Evolutionary conservation across 192 early-diverging fungal species (phyloP), one percentile per base, ranked within the genome.

Genomic region (Coemansia sp.): DNA sequence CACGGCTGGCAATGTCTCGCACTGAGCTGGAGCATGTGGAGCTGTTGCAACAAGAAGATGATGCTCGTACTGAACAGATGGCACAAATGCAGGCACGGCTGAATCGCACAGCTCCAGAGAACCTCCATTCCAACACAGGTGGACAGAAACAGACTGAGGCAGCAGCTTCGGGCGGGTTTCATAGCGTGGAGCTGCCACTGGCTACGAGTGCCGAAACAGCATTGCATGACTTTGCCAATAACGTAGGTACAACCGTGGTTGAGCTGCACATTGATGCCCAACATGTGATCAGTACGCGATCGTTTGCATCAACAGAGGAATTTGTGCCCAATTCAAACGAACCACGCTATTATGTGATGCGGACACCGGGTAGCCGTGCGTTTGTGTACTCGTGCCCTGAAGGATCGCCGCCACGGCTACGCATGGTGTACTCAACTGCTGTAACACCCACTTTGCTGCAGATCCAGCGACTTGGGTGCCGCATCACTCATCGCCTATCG

Each of bases 401-500:
- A 18, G 31, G 50, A 3, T 75, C 72, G 12, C 59, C 65, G 12
- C 72, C 79, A 26, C 74, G 73, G 10, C 59, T 76, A 43, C 79
- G 79, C 48, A 80, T 80, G 79, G 70, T 68, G 12, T 80, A 80
- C 40, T 80, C 79, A 35, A 76, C 79, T 1, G 65, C 79, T 16
- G 48, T 51, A 14, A 50, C 61, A 7, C 21, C 72, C 11, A 63
- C 73, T 6, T 47, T 80, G 3, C 59, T 55, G 15, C 68, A 80
- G 55, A 73, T 66, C 48, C 67, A 75, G 53, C 53, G 50, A 46
- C 60, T 69, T 10, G 78, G 68, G 0, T 80, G 63, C 40, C 48
- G 46, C 15, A 61, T 80, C 13, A 72, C 68, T 1, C 74, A 71
- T 35, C 48, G 70, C 5, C 40, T 80, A 9, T 61, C 61, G 37